Percentiles rank a stretch among this genome's conserved stretches.
Conservation (phyloP, 2,329 filamentous ascomycete genomes). For the Sporothrix luriei region DNA sequence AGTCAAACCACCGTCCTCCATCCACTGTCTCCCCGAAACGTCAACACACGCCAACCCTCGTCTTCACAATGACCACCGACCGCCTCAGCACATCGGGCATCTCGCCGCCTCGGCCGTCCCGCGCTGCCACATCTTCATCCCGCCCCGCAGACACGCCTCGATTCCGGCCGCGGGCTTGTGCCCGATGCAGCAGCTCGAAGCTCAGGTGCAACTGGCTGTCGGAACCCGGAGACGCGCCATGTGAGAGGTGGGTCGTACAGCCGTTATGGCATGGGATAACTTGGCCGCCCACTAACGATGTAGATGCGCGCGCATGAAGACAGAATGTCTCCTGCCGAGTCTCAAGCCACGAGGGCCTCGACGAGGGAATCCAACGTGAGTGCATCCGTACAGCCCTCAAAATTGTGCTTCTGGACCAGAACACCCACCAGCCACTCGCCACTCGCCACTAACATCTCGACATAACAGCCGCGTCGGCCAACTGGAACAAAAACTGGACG, state of each 20-base stretch:
- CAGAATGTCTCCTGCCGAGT: constrained; percentile 36
- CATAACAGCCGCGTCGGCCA: constrained; percentile 45
- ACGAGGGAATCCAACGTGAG: constrained; percentile 36
- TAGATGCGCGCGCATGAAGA: constrained; percentile 35
- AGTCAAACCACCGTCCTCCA: too few species aligned
- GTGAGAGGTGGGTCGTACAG: constrained; percentile 33
- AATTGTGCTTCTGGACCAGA: too few species aligned
- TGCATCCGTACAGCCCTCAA: not conserved
- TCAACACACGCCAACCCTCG: too few species aligned
- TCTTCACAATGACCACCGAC: not conserved
- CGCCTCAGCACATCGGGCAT: not conserved
- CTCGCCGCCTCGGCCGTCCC: not conserved
- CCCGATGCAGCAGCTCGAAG: constrained; percentile 40
- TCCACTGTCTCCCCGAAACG: not conserved
- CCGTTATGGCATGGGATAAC: too few species aligned
- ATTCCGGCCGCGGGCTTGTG: constrained; percentile 41
- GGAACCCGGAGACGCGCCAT: constrained; percentile 37
- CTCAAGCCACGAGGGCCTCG: constrained; percentile 37
- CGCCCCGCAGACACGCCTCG: constrained; percentile 27
- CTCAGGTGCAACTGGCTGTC: constrained; percentile 37
- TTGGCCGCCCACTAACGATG: not conserved
- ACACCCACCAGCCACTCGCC: too few species aligned
- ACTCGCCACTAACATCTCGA: not conserved
- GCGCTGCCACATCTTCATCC: not conserved
- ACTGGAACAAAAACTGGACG: constrained; percentile 47